These are phyloP conservation scores for Magnusiomyces sp. DNA, from an alignment of 1,139 yeast genomes.

Conservation along the genomic window DNA sequence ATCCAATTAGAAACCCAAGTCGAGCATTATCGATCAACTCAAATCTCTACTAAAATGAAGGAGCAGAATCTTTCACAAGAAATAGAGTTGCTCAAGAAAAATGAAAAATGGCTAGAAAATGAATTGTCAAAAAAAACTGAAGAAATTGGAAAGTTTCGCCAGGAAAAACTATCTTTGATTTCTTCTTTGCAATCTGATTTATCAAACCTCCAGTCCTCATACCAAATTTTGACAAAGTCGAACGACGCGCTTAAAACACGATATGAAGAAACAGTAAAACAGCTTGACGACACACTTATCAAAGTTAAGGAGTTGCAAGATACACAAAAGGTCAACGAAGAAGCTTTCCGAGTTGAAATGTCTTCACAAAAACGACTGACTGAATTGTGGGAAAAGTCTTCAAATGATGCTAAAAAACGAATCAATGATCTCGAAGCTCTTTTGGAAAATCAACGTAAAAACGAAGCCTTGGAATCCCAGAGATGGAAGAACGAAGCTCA, in stretches of 20 bases:
- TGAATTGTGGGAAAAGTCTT: slow-evolving; percentile 48
- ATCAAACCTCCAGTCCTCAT: slow-evolving; percentile 30
- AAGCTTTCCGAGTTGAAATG: slow-evolving; percentile 54
- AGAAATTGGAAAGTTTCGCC: slow-evolving; percentile 34
- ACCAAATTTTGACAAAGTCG: slow-evolving; percentile 29
- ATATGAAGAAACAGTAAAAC: slow-evolving; percentile 32
- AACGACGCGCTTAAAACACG: slow-evolving; percentile 26
- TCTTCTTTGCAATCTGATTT: slow-evolving; percentile 31
- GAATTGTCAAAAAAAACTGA: slow-evolving; percentile 32
- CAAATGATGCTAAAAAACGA: slow-evolving; percentile 24
- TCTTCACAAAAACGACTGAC: slow-evolving; percentile 55
- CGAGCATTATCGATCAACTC: slow-evolving; percentile 31
- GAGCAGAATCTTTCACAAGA: slow-evolving; percentile 36
- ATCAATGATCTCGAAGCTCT: slow-evolving; percentile 39
- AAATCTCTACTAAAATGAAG: slow-evolving; percentile 32
- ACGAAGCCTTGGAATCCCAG: slow-evolving; percentile 26
- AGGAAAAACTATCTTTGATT: slow-evolving; percentile 28
- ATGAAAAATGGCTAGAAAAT: slow-evolving; percentile 33
- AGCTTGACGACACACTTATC: slow-evolving; percentile 34
- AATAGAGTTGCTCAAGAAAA: slow-evolving; percentile 31
- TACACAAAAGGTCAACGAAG: slow-evolving; percentile 40
- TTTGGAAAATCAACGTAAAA: slow-evolving; percentile 34
- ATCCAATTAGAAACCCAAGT: slow-evolving; percentile 35
- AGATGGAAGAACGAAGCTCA: slow-evolving; percentile 28
- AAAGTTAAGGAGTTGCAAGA: slow-evolving; percentile 43